Conservation (phyloP, 2,329 filamentous ascomycete genomes). For the Balansia obtecta region DNA sequence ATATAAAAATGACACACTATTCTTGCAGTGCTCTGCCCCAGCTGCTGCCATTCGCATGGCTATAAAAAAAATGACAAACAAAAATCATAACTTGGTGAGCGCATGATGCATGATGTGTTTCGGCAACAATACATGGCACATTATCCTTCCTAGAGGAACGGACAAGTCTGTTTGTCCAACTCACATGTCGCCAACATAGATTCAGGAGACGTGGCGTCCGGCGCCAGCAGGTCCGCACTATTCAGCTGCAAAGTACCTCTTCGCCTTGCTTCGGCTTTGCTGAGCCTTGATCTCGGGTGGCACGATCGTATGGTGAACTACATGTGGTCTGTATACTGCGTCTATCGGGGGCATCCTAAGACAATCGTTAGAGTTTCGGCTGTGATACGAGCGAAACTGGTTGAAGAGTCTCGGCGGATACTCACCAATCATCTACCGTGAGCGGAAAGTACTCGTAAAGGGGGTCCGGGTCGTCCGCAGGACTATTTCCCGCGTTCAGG, state of each 20-base stretch:
- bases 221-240: constrained; percentile 16
- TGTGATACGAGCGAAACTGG: too few relatives aligned
- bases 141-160: background rate
- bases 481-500: constrained; percentile 39
- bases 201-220: background rate
- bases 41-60: constrained; percentile 1
- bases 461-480: constrained; percentile 66
- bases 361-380: background rate
- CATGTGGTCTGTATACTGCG: constrained; percentile 81
- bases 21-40: constrained; percentile 4
- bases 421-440: constrained; percentile 73
- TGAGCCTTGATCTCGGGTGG: constrained; percentile 59
- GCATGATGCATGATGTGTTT: background rate
- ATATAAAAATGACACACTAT: constrained; percentile 5
- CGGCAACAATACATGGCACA: constrained; percentile 1
- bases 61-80: background rate
- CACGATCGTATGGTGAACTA: constrained; percentile 76
- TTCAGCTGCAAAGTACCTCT: constrained; percentile 61
- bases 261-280: constrained; percentile 51
- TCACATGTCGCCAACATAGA: background rate
- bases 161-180: background rate
- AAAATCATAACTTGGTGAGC: background rate
- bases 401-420: background rate
- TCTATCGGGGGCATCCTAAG: constrained; percentile 72
- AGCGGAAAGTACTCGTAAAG: constrained; percentile 93